A percentile compares a stretch with the other conserved stretches of the same genome.
Evolutionary conservation across 768 basidiomycete species (phyloP).

Genomic region (Serendipita sp.): DNA sequence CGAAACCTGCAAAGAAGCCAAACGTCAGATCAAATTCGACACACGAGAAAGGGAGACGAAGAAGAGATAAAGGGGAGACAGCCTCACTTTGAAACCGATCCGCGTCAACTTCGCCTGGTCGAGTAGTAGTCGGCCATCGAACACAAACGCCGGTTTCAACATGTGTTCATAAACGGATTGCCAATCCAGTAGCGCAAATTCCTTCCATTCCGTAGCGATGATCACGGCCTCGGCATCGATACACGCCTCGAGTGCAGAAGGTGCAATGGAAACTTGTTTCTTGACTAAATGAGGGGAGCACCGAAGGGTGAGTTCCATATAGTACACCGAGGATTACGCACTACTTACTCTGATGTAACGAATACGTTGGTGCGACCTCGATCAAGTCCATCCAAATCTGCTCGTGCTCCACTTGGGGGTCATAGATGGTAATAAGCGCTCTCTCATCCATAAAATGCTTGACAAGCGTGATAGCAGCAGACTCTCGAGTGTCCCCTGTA

Average conservation of each 20-base stretch:
- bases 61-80: no score
- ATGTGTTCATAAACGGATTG: constrained; percentile 64
- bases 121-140: constrained; percentile 81
- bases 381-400: constrained; percentile 79
- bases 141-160: constrained; percentile 98
- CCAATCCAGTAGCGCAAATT: constrained; percentile 92
- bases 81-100: constrained; percentile 72
- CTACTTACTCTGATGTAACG: constrained; percentile 50
- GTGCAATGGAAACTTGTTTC: constrained; percentile 68
- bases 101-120: constrained; percentile 61
- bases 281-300: constrained; percentile 63
- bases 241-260: constrained; percentile 75
- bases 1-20: not conserved
- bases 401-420: constrained; percentile 68
- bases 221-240: constrained; percentile 82
- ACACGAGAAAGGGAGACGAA: no score
- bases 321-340: not conserved
- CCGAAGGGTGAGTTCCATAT: no score
- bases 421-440: constrained; percentile 77
- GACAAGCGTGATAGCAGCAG: constrained; percentile 85
- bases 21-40: no score
- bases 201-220: constrained; percentile 95
- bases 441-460: constrained; percentile 85
- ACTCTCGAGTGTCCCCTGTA: constrained; percentile 98
- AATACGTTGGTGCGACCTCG: constrained; percentile 48